Percentiles rank a stretch among this genome's conserved stretches.
Conservation (phyloP, 495 filamentous ascomycete genomes). For the Evansstolkia leycettana region DNA sequence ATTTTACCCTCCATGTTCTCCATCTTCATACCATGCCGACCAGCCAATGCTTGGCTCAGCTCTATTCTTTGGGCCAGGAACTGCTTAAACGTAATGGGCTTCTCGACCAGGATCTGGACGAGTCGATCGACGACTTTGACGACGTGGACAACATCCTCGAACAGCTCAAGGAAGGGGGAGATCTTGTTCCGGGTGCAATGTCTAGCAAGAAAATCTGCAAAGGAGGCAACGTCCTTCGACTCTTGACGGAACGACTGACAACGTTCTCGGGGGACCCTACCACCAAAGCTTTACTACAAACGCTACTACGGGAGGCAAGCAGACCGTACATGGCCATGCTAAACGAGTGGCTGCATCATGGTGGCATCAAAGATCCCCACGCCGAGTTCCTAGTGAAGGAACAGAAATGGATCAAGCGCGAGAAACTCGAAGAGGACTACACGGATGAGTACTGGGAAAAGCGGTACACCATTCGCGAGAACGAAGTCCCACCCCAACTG, state of each 20-base stretch:
- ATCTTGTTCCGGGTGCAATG: constrained; percentile 62
- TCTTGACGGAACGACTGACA: constrained; percentile 73
- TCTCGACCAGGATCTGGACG: constrained; percentile 74
- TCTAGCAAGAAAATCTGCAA: constrained; percentile 87
- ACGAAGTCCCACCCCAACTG: constrained; percentile 85
- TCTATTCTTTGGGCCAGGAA: constrained; percentile 79
- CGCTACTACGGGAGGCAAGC: constrained; percentile 74
- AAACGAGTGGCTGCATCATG: constrained; percentile 97
- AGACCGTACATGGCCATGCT: constrained; percentile 95
- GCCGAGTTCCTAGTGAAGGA: constrained; percentile 91
- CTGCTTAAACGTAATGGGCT: constrained; percentile 77
- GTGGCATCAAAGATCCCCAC: constrained; percentile 88
- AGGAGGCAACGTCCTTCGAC: constrained; percentile 75
- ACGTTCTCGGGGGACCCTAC: constrained; percentile 88
- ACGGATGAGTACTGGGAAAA: constrained; percentile 99
- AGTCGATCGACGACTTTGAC: constrained; percentile 68
- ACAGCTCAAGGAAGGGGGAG: constrained; percentile 63
- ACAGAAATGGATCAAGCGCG: constrained; percentile 86
- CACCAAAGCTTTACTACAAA: constrained; percentile 65
- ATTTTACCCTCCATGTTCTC: constrained; percentile 83
- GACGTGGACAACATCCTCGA: constrained; percentile 85
- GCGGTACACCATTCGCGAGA: constrained; percentile 83
- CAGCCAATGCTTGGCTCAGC: constrained; percentile 74
- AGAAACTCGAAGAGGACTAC: constrained; percentile 87
- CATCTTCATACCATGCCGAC: constrained; percentile 86